Conservation (phyloP, 1,284 basidiomycete species). For the Violaceomyces palustris region DNA sequence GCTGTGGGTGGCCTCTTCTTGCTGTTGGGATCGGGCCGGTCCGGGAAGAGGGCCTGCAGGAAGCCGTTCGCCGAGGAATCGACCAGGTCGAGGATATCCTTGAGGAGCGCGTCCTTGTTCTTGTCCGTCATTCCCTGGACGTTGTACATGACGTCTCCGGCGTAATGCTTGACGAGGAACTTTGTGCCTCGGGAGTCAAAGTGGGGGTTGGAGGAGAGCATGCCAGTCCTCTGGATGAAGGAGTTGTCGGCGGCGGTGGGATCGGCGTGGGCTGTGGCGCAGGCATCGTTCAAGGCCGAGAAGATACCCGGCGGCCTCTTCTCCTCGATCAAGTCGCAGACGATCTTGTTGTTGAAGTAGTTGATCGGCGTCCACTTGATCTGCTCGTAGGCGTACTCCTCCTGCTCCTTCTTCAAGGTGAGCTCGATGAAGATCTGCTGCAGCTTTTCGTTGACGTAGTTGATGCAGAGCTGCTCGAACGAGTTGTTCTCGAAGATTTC, state of each 20-base stretch:
- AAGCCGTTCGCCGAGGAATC: slow-evolving; percentile 59
- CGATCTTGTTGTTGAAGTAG: slow-evolving; percentile 61
- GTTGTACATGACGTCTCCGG: slow-evolving; percentile 98
- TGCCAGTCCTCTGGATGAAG: slow-evolving; percentile 83
- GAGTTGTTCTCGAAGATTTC: slow-evolving; percentile 99
- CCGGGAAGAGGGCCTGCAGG: slow-evolving; percentile 83
- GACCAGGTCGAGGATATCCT: slow-evolving; percentile 88
- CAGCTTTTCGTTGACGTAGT: slow-evolving; percentile 98
- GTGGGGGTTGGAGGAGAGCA: slow-evolving; percentile 60
- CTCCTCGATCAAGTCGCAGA: slow-evolving; percentile 97
- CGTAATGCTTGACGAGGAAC: slow-evolving; percentile 66
- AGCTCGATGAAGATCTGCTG: slow-evolving; percentile 98
- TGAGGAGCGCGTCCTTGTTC: slow-evolving; percentile 95
- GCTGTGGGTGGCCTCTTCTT: slow-evolving; percentile 98
- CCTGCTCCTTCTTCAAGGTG: slow-evolving; percentile 97
- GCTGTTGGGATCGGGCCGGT: slow-evolving; percentile 88
- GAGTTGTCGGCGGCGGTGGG: slow-evolving; percentile 93
- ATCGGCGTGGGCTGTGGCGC: slow-evolving; percentile 96
- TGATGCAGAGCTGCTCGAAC: slow-evolving; percentile 98
- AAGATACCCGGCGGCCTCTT: slow-evolving; percentile 94
- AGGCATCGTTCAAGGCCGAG: slow-evolving; percentile 95
- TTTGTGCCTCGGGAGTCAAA: slow-evolving; percentile 61
- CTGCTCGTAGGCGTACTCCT: slow-evolving; percentile 95
- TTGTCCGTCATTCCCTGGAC: slow-evolving; percentile 98
- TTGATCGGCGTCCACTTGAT: slow-evolving; percentile 99